Evolutionary conservation across 441 rosid genomes (phyloP).

Genomic region (Corymbia calophylla): DNA sequence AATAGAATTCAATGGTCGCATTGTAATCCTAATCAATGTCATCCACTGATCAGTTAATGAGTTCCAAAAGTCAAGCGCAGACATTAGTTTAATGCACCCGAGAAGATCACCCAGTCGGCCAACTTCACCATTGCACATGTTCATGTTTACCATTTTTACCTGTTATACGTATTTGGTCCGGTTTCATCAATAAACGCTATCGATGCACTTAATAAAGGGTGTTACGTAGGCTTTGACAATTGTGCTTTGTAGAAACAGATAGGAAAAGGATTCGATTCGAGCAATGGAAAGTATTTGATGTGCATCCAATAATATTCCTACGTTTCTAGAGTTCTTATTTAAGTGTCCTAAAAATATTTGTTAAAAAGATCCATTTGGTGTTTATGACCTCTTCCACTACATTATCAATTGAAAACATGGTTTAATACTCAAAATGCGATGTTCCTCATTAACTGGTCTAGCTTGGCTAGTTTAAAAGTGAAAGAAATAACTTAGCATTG

Average conservation of each 20-base stretch:
- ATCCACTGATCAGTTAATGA: neutral
- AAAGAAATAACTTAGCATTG: neutral
- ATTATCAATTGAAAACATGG: neutral
- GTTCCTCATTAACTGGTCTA: neutral
- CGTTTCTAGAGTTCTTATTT: neutral
- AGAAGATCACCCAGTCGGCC: neutral
- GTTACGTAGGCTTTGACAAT: neutral
- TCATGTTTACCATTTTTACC: neutral
- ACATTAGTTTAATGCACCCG: neutral
- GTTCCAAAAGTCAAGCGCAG: neutral
- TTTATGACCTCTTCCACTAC: neutral
- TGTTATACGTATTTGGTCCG: neutral
- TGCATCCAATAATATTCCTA: neutral
- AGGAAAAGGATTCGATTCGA: neutral
- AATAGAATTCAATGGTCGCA: constrained; percentile 50
- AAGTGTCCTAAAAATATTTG: neutral
- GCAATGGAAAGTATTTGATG: neutral
- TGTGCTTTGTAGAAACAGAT: neutral
- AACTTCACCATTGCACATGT: neutral
- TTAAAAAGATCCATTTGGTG: neutral
- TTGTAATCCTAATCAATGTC: constrained; percentile 35
- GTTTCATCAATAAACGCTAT: neutral
- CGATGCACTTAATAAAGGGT: neutral
- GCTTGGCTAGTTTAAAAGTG: neutral
- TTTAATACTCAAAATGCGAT: neutral